Evolutionary conservation across 148 eudicot species (phyloP).

Genomic region (Suaeda aralocaspica): DNA sequence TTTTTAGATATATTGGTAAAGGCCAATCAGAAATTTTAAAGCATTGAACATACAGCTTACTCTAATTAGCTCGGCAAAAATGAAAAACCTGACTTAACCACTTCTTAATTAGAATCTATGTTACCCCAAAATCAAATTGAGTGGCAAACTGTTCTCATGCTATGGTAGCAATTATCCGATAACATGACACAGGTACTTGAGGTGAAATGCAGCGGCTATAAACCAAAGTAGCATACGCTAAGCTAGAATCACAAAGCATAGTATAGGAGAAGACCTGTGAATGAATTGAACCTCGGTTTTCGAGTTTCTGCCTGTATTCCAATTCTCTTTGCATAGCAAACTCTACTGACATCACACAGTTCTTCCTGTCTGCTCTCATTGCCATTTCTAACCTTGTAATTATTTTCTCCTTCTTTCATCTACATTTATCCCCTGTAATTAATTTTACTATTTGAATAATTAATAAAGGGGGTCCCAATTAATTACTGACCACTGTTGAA

Average conservation of each 20-base stretch:
- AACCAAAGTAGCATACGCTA: background rate
- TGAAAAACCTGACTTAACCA: too few relatives aligned
- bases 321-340: conserved; percentile 46
- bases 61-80: too few relatives aligned
- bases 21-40: too few relatives aligned
- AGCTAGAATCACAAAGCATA: background rate
- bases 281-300: background rate
- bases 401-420: background rate
- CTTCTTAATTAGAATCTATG: too few relatives aligned
- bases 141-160: too few relatives aligned
- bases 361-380: conserved; percentile 31
- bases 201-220: background rate
- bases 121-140: too few relatives aligned
- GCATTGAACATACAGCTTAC: too few relatives aligned
- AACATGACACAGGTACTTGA: background rate
- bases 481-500: too few relatives aligned
- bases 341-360: conserved; percentile 40
- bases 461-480: too few relatives aligned
- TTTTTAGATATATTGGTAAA: too few relatives aligned
- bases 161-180: background rate
- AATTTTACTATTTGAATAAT: background rate
- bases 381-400: background rate
- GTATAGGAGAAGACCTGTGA: background rate
- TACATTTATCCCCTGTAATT: conserved; percentile 1
- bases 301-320: conserved; percentile 24